These are phyloP conservation scores for Calycina herbarum DNA, from an alignment of 2,329 filamentous ascomycete species.

Conservation along the genomic window DNA sequence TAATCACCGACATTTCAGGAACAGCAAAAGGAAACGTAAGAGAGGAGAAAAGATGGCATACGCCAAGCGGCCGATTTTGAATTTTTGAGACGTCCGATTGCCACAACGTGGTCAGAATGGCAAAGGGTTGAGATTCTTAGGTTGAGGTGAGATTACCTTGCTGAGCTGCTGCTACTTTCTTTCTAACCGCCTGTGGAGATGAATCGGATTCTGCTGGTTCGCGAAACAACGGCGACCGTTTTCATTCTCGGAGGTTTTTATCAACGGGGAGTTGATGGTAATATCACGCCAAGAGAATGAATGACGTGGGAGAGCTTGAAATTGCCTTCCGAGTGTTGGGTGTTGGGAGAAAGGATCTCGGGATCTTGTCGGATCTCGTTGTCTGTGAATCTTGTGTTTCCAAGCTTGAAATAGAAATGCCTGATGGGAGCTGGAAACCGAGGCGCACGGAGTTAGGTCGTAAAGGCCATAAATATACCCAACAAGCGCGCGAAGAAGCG, in stretches of 20 bases:
- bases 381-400: background rate
- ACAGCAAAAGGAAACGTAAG: background rate
- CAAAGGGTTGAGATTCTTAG: background rate
- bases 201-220: background rate
- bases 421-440: background rate
- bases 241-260: background rate
- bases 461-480: constrained; percentile 2
- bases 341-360: background rate
- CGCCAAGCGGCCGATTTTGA: background rate
- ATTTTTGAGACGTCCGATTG: background rate
- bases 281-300: background rate
- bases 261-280: background rate
- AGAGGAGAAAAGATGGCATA: background rate
- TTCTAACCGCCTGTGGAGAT: background rate
- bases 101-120: background rate
- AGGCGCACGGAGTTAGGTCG: background rate
- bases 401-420: background rate
- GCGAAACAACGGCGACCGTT: background rate
- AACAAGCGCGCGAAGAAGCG: constrained; percentile 2
- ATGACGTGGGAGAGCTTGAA: background rate
- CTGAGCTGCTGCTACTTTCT: background rate
- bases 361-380: background rate
- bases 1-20: background rate
- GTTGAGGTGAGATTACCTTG: too few species aligned
- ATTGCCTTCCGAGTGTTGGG: background rate